phyloP scores from a whole-genome alignment of 2,329 filamentous ascomycete genomes.

The Fusarium mundagurra region DNA sequence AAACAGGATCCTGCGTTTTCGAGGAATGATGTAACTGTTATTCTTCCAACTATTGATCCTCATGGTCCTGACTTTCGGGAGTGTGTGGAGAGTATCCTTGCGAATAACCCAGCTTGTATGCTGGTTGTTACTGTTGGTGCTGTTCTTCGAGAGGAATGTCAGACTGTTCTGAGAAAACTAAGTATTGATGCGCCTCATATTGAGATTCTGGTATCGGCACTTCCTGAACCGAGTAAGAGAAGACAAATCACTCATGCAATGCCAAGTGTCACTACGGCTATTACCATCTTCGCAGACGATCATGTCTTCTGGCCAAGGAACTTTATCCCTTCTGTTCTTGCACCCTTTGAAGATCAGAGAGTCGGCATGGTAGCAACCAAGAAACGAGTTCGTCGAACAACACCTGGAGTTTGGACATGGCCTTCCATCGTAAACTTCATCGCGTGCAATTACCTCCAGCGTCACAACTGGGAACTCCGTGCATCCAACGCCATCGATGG shows the following conservation, averaged over 20 bases:
- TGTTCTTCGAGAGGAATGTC: conserved; percentile 34
- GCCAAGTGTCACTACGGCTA: conserved; percentile 47
- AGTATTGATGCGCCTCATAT: conserved; percentile 9
- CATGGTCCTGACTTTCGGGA: conserved; percentile 51
- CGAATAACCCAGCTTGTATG: conserved; percentile 51
- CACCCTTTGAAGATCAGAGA: conserved; percentile 54
- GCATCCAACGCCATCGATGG: conserved; percentile 66
- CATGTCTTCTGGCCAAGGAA: conserved; percentile 60
- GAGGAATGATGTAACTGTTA: conserved; percentile 57
- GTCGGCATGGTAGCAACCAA: conserved; percentile 67
- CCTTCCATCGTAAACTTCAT: conserved; percentile 62
- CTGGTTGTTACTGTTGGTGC: conserved; percentile 58
- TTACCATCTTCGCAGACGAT: conserved; percentile 62
- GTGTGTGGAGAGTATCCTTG: conserved; percentile 53
- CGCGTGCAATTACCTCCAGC: conserved; percentile 66
- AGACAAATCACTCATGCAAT: conserved; percentile 57
- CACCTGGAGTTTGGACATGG: conserved; percentile 41
- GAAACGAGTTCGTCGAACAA: conserved; percentile 60
- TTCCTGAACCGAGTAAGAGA: conserved; percentile 57
- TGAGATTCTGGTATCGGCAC: conserved; percentile 46
- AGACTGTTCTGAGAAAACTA: conserved; percentile 13
- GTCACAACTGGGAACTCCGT: conserved; percentile 70
- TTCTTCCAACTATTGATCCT: conserved; percentile 63
- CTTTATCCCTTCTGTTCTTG: conserved; percentile 56
- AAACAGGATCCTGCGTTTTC: conserved; percentile 44